Evolutionary conservation across 352 stramenopile species (phyloP).

Genomic region (Globisporangium orthogonon): DNA sequence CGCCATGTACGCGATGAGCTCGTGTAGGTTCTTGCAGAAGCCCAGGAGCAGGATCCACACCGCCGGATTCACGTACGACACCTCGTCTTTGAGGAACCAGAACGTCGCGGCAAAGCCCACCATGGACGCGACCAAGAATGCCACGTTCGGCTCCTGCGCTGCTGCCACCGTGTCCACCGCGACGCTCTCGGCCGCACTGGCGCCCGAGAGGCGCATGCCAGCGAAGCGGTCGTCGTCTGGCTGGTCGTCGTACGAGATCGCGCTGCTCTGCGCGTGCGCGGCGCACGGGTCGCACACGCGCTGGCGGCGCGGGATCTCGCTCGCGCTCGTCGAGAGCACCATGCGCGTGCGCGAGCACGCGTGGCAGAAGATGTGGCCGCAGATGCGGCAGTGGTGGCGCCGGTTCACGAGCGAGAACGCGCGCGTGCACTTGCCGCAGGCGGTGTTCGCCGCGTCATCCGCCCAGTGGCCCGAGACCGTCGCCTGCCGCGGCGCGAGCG

Average conservation of each 20-base stretch:
- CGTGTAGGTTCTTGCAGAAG: slow-evolving; percentile 68
- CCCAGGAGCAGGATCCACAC: slow-evolving; percentile 70
- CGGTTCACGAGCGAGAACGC: slow-evolving; percentile 70
- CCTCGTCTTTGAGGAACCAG: slow-evolving; percentile 78
- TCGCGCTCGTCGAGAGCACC: slow-evolving; percentile 60
- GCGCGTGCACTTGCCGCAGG: slow-evolving; percentile 63
- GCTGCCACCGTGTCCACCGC: slow-evolving; percentile 4
- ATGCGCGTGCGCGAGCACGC: slow-evolving; percentile 75
- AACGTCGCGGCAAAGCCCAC: slow-evolving; percentile 59
- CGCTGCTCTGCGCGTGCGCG: slow-evolving; percentile 48
- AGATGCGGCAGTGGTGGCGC: slow-evolving; percentile 79
- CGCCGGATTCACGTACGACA: slow-evolving; percentile 60
- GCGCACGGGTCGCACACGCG: slow-evolving; percentile 71
- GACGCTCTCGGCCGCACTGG: neutral
- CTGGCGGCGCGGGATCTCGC: slow-evolving; percentile 61
- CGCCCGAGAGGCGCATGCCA: slow-evolving; percentile 4
- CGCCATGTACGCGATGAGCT: slow-evolving; percentile 32
- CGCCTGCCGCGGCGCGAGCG: slow-evolving; percentile 30
- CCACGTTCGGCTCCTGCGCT: slow-evolving; percentile 20
- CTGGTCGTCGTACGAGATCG: slow-evolving; percentile 46
- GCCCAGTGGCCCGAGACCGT: slow-evolving; percentile 70
- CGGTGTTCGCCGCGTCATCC: slow-evolving; percentile 41
- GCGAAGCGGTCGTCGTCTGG: slow-evolving; percentile 22
- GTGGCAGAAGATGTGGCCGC: slow-evolving; percentile 79
- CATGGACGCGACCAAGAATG: slow-evolving; percentile 52